Percentiles rank a stretch among this genome's conserved stretches.
phyloP scores from a whole-genome alignment of 2,329 filamentous ascomycete species.

The Rutstroemia sp. region DNA sequence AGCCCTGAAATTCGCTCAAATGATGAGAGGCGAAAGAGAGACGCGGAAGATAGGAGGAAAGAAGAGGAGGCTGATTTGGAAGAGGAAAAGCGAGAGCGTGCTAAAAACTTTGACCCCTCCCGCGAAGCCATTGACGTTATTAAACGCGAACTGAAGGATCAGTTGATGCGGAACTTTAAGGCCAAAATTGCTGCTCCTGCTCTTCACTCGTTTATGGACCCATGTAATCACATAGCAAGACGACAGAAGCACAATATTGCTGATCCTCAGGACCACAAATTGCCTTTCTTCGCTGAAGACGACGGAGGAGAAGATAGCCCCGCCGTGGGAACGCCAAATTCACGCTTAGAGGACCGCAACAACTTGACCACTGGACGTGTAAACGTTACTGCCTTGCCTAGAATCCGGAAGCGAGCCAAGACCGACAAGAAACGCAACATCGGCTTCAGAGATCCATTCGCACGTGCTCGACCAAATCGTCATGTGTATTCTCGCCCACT shows the following conservation, averaged over 20 bases:
- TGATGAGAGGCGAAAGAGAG: constrained; percentile 51
- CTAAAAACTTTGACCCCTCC: constrained; percentile 85
- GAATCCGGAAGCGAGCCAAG: constrained; percentile 57
- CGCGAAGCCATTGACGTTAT: constrained; percentile 73
- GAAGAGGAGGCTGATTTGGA: constrained; percentile 80
- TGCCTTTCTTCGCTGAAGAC: constrained; percentile 48
- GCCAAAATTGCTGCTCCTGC: constrained; percentile 76
- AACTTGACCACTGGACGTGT: constrained; percentile 39
- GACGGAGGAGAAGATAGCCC: constrained; percentile 53
- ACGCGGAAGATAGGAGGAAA: constrained; percentile 56
- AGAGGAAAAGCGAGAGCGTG: constrained; percentile 81
- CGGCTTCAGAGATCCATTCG: constrained; percentile 62
- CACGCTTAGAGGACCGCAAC: constrained; percentile 48
- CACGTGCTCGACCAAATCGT: constrained; percentile 53
- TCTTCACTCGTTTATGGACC: constrained; percentile 75
- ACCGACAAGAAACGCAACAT: constrained; percentile 45
- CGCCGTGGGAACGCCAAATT: constrained; percentile 58
- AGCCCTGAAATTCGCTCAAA: constrained; percentile 35
- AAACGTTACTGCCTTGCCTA: constrained; percentile 59
- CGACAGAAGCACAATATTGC: constrained; percentile 71
- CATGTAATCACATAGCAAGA: constrained; percentile 71
- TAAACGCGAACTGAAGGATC: constrained; percentile 73
- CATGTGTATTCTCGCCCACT: constrained; percentile 59
- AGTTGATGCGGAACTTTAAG: constrained; percentile 82
- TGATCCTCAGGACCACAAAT: constrained; percentile 55